These are phyloP conservation scores for Erodium texanum DNA, from an alignment of 441 rosid genomes.

Conservation along the genomic window DNA sequence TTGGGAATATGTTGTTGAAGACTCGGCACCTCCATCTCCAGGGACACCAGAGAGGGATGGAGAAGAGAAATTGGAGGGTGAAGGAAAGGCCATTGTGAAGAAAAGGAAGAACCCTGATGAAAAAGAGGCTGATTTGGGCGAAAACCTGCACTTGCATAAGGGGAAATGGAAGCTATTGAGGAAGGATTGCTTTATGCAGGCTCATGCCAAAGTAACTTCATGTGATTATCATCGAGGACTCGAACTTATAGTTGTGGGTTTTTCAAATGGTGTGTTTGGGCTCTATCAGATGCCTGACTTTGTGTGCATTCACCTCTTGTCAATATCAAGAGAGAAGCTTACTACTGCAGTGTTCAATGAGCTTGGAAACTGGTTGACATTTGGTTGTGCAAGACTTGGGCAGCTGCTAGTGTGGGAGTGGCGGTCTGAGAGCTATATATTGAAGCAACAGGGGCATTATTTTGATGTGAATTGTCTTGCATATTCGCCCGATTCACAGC, in stretches of 20 bases:
- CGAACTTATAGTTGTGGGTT: slow-evolving; percentile 78
- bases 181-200: slow-evolving; percentile 80
- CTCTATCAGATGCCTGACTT: slow-evolving; percentile 96
- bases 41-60: slow-evolving; percentile 52
- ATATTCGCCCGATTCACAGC: slow-evolving; percentile 89
- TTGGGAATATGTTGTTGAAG: slow-evolving; percentile 32
- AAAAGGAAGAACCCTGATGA: slow-evolving; percentile 60
- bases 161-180: slow-evolving; percentile 67
- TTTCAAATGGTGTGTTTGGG: slow-evolving; percentile 85
- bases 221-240: slow-evolving; percentile 78
- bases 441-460: slow-evolving; percentile 97
- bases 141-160: slow-evolving; percentile 38
- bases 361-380: slow-evolving; percentile 89
- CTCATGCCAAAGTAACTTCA: slow-evolving; percentile 55
- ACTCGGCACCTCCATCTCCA: slow-evolving; percentile 47
- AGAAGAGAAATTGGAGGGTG: slow-evolving; percentile 14
- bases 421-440: slow-evolving; percentile 84
- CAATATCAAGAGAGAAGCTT: slow-evolving; percentile 81
- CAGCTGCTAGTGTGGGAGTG: slow-evolving; percentile 75
- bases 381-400: slow-evolving; percentile 89
- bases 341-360: slow-evolving; percentile 81
- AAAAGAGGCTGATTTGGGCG: slow-evolving; percentile 27
- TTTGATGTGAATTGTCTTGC: slow-evolving; percentile 86
- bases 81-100: slow-evolving; percentile 13
- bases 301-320: slow-evolving; percentile 73